Base-by-base conservation (phyloP, 345 rosid genomes). In the Lepidium aucheri region DNA sequence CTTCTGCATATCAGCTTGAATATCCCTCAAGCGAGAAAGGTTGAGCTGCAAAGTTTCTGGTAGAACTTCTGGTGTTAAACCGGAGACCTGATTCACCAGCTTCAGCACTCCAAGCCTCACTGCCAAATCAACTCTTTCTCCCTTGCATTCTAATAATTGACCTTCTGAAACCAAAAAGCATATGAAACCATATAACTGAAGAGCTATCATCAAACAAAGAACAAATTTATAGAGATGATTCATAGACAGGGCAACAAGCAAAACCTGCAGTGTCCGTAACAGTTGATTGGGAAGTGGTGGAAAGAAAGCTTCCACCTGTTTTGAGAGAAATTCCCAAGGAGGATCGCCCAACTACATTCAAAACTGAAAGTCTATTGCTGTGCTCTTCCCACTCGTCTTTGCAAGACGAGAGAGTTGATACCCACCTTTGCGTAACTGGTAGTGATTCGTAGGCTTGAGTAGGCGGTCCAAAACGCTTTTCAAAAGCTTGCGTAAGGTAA, bases 1-100 rank as follows among this genome's bases (percentile, higher is more conserved):
- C 80, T 90, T 94, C 79, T 94, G 97, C 56, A 88, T 79, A 55
- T 88, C 83, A 75, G 82, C 82, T 77, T 94, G 97, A 41, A 80
- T 79, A 74, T 73, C 78, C 72, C 95, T 85, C 79, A 88, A 33
- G 70, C 97, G 88, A 17, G 80, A 41, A 62, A 85, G 76, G 67
- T 86, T 94, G 43, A 90, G 90, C 51, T 57, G 54, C 24, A 86
- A 79, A 39, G 95, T 90, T 75, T 94, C 99, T 0, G 99, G 97
- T 45, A 86, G 47, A 22, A 70, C 36, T 53, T 83, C 86, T 13
- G 77, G 76, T 0, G 83, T 79, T 32, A 90, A 63, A 67, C 92
- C 97, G 34, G 88, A 74, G 30, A 86, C 81, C 41, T 77, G 80
- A 58, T 58, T 77, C 4, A 81, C 96, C 60, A 93, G 74, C 84